Base-by-base conservation (phyloP, 768 basidiomycete species). In the Russula vinacea region DNA sequence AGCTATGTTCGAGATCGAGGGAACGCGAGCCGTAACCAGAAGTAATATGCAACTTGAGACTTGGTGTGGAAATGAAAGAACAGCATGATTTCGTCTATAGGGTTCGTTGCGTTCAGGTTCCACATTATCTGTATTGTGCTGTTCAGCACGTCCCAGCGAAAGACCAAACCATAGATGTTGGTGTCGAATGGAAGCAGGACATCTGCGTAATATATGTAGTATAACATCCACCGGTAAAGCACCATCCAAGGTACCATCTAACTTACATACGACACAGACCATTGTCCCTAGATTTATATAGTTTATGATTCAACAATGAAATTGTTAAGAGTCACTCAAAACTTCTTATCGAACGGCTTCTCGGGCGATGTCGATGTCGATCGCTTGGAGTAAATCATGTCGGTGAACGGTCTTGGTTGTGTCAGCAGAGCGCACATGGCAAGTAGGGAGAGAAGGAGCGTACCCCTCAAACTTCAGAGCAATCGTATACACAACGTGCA, bases 381-480 rank as follows among this genome's bases (percentile, higher is more conserved):
- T 22, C 85, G 83, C 56, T 80, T 83, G 39, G 84, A 77, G 72
- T 91, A 92, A 63, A 92, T 92, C 87, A 85, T 89, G 74, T 87
- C 84, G 37, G 89, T 92, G 78, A 91, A 91, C 0, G 89, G 89
- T 17, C 62, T 68, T 29, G 56, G 44, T 2, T 16, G 17, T n/a
- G 44, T 53, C 33, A 60, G 58, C 29, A 35, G 40, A 53, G 19
- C 24, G 32, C 32, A 86, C 87, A 47, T 5, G 49, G 62, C 24
- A 1, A 58, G 16, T 16, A 40, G 9, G 13, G 11, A 13, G n/a
- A 26, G 17, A 39, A 60, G 52, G 0, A 60, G 69, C 90, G 51
- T 71, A 96, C 92, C 94, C 94, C 78, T 99, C 96, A 73, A 83
- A 98, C 33, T 80, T 81, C 55, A 98, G 80, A 3, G 96, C 96